phyloP scores from a whole-genome alignment of 2,329 filamentous ascomycete species.

The Canariomyces notabilis region DNA sequence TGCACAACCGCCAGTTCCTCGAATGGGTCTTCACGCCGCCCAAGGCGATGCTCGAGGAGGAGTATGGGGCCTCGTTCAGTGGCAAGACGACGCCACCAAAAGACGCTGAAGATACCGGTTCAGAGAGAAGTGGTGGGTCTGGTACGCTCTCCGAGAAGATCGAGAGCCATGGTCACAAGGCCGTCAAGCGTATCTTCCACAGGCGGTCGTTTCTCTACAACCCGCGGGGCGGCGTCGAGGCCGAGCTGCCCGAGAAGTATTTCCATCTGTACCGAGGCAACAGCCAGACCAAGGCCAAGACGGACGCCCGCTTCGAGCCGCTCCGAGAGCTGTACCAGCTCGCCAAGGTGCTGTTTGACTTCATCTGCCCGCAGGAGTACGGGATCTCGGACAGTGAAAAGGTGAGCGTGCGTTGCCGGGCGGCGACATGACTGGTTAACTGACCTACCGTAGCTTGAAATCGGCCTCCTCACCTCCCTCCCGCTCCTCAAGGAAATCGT shows the following conservation, averaged over 20 bases:
- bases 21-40: conserved; percentile 97
- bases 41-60: conserved; percentile 69
- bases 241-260: conserved; percentile 64
- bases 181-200: conserved; percentile 51
- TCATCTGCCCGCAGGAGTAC: conserved; percentile 97
- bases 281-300: conserved; percentile 68
- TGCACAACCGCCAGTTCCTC: conserved; percentile 93
- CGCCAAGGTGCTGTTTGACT: conserved; percentile 94
- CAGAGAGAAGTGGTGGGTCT: conserved; percentile 27
- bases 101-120: conserved; percentile 35
- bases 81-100: conserved; percentile 21
- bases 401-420: conserved; percentile 25
- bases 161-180: conserved; percentile 32
- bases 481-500: conserved; percentile 96
- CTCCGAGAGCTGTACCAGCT: conserved; percentile 89
- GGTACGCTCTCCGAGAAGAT: conserved; percentile 38
- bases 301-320: conserved; percentile 79
- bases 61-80: conserved; percentile 41
- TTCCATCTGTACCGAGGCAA: conserved; percentile 85
- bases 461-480: conserved; percentile 87
- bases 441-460: conserved; percentile 61
- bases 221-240: conserved; percentile 44
- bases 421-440: not conserved
- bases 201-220: conserved; percentile 56
- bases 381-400: conserved; percentile 95